Percentiles rank a stretch among this genome's conserved stretches.
phyloP scores from a whole-genome alignment of 1,284 basidiomycete genomes.

The Trichosporon sp. region DNA sequence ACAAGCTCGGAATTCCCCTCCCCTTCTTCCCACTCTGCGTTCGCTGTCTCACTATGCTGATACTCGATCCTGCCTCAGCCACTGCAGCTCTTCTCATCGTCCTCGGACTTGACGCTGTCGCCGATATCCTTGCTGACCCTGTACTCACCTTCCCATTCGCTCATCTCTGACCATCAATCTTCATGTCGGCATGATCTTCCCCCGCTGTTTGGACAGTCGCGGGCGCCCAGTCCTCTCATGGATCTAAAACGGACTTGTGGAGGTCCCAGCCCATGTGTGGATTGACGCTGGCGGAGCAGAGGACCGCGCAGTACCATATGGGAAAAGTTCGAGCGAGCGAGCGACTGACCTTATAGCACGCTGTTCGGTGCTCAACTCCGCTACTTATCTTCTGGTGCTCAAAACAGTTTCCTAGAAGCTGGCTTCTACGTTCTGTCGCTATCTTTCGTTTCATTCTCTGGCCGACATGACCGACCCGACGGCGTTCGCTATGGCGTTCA shows the following conservation, averaged over 20 bases:
- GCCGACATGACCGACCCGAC: not conserved
- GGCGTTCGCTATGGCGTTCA: not conserved
- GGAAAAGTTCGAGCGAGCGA: not conserved
- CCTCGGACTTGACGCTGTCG: not conserved
- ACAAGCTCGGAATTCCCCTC: not conserved
- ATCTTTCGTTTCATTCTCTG: not conserved
- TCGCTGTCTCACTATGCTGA: too few species aligned
- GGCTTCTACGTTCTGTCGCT: not conserved
- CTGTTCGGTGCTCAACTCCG: not conserved
- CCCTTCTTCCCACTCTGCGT: not conserved
- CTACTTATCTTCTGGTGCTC: not conserved
- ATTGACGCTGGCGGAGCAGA: not conserved
- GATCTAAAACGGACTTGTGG: not conserved
- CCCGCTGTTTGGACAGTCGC: not conserved
- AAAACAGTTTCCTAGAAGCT: not conserved
- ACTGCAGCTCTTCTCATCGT: not conserved
- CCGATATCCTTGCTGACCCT: not conserved
- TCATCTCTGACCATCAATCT: not conserved
- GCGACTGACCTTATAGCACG: not conserved
- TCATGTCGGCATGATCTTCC: not conserved
- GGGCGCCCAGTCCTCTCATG: not conserved
- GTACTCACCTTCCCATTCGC: not conserved
- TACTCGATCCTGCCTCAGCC: too few species aligned
- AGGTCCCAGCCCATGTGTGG: constrained; percentile 2
- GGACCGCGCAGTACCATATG: not conserved